Conservation (phyloP, 1,284 basidiomycete species). For the Amylostereum areolatum region DNA sequence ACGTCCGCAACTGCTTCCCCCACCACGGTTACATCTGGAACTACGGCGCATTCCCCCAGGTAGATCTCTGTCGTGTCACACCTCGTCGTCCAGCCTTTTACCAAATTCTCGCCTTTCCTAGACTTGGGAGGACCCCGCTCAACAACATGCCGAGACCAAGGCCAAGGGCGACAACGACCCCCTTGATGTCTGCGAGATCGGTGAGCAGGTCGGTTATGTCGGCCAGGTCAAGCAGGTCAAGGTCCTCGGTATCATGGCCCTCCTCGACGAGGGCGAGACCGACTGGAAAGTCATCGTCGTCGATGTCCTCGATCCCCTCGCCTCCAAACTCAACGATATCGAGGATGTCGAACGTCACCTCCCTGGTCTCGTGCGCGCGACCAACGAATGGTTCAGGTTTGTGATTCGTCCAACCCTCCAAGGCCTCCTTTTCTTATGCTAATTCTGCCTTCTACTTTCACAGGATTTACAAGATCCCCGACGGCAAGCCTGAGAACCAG, state of each 20-base stretch:
- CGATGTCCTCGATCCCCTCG: conserved; percentile 94
- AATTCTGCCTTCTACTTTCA: conserved; percentile 6
- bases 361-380: conserved; percentile 92
- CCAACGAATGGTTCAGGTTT: conserved; percentile 95
- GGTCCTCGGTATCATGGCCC: conserved; percentile 99
- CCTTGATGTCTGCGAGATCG: conserved; percentile 99
- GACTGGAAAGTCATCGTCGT: conserved; percentile 99
- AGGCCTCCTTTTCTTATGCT: conserved; percentile 1
- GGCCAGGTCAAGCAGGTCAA: conserved; percentile 99
- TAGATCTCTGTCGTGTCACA: conserved; percentile 17
- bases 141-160: conserved; percentile 93
- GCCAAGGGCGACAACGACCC: conserved; percentile 99
- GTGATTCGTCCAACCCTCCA: conserved; percentile 6
- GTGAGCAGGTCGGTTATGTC: conserved; percentile 95
- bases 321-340: conserved; percentile 95
- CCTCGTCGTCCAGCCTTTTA: background rate
- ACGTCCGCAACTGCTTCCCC: conserved; percentile 99
- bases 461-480: conserved; percentile 97
- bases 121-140: conserved; percentile 97
- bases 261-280: conserved; percentile 96
- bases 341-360: conserved; percentile 99
- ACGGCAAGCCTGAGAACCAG: conserved; percentile 98
- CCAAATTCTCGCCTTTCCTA: conserved; percentile 26
- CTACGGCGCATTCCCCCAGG: conserved; percentile 96
- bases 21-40: conserved; percentile 99